Evolutionary conservation across 2,329 filamentous ascomycete species (phyloP).

Genomic region (Pyrenochaeta sp.): DNA sequence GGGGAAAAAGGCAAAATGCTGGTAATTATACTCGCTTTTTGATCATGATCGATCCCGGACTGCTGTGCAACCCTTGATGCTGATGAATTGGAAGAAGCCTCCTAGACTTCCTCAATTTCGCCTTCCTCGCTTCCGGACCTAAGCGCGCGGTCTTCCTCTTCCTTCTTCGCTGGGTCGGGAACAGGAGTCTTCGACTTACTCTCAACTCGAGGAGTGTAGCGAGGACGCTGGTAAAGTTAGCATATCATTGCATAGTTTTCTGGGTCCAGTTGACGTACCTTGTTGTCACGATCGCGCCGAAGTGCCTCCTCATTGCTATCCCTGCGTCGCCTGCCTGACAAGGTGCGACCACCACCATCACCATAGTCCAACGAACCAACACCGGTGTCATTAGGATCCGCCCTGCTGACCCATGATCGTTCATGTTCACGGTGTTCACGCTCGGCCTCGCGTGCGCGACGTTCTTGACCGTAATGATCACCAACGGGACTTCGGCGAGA

Average conservation of each 20-base stretch:
- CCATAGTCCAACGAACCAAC: constrained; percentile 93
- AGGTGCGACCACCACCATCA: constrained; percentile 63
- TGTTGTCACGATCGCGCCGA: constrained; percentile 52
- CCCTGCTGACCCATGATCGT: constrained; percentile 78
- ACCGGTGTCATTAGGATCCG: constrained; percentile 74
- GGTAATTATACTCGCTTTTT: too few species aligned
- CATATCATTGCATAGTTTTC: constrained; percentile 4
- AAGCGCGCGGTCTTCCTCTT: constrained; percentile 68
- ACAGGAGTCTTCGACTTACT: constrained; percentile 65
- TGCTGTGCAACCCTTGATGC: too few species aligned
- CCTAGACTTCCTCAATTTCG: constrained; percentile 84
- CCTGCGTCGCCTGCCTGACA: constrained; percentile 72
- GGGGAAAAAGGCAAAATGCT: too few species aligned
- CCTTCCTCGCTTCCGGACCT: constrained; percentile 95
- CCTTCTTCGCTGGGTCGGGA: constrained; percentile 44
- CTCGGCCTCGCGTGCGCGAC: constrained; percentile 87
- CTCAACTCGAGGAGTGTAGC: constrained; percentile 63
- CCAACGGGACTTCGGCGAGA: constrained; percentile 65
- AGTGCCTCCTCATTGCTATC: constrained; percentile 68
- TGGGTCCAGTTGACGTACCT: constrained; percentile 43
- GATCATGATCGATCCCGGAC: too few species aligned
- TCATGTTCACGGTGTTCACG: too few species aligned
- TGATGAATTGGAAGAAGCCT: constrained; percentile 8
- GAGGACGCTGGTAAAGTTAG: constrained; percentile 48
- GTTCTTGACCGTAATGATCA: constrained; percentile 82